phyloP scores from a whole-genome alignment of 2,329 filamentous ascomycete species.

The Lecanosticta acicola region DNA sequence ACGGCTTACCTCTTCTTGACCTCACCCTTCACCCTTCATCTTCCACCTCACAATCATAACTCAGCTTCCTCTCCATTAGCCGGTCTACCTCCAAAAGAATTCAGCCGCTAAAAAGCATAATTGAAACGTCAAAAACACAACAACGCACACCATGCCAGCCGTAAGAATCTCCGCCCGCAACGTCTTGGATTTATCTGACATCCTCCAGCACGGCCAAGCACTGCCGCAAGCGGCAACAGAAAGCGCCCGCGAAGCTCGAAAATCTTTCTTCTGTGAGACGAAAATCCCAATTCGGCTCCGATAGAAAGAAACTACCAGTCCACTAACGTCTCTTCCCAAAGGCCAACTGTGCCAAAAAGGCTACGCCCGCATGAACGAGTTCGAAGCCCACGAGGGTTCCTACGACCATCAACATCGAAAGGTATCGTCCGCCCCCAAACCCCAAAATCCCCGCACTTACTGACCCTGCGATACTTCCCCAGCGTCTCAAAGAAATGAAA shows the following conservation, averaged over 20 bases:
- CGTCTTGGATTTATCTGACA: background rate
- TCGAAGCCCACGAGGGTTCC: constrained; percentile 86
- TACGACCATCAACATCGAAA: constrained; percentile 97
- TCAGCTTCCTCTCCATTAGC: background rate
- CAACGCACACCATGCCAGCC: constrained; percentile 1
- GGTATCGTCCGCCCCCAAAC: constrained; percentile 30
- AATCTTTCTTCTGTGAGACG: constrained; percentile 65
- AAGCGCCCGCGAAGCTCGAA: constrained; percentile 67
- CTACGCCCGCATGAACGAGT: constrained; percentile 92
- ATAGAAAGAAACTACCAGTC: no score
- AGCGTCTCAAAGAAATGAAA: constrained; percentile 79
- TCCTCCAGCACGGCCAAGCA: constrained; percentile 26
- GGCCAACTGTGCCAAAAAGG: constrained; percentile 83
- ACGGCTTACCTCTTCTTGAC: background rate
- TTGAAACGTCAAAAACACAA: no score
- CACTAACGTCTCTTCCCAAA: constrained; percentile 18
- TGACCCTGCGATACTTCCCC: constrained; percentile 1
- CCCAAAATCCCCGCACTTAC: constrained; percentile 8
- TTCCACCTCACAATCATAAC: background rate
- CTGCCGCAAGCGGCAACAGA: constrained; percentile 44
- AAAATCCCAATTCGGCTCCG: background rate
- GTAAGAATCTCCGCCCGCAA: background rate
- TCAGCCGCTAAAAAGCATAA: no score
- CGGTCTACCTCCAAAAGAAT: background rate
- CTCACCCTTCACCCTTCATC: background rate